These are phyloP conservation scores for Malus sieversii DNA, from an alignment of 306 rosid genomes.

Conservation along the genomic window DNA sequence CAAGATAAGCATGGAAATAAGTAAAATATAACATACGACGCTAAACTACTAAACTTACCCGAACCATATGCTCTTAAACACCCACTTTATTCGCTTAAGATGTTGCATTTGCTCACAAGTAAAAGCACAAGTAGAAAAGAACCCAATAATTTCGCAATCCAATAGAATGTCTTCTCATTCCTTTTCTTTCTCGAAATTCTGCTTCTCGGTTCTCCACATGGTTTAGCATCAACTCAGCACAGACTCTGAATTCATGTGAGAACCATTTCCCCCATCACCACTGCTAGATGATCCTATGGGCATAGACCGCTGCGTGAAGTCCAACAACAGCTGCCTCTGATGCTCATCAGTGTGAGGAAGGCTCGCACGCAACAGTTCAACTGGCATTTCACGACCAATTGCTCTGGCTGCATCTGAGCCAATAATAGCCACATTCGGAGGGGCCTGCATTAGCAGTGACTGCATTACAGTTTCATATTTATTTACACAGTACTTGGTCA, in stretches of 20 bases:
- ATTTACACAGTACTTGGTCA: slow-evolving; percentile 70
- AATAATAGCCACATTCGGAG: slow-evolving; percentile 37
- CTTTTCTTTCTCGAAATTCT: background rate
- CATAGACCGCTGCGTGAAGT: slow-evolving; percentile 84
- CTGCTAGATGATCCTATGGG: slow-evolving; percentile 51
- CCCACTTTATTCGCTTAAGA: slow-evolving; percentile 22
- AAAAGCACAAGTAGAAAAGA: slow-evolving; percentile 1
- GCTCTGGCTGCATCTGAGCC: slow-evolving; percentile 68
- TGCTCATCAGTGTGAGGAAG: slow-evolving; percentile 85
- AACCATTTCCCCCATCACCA: slow-evolving; percentile 40
- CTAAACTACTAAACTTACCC: slow-evolving; percentile 27
- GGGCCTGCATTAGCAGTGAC: slow-evolving; percentile 46
- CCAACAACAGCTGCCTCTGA: slow-evolving; percentile 59
- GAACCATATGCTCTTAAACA: slow-evolving; percentile 27
- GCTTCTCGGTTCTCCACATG: background rate
- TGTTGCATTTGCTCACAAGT: slow-evolving; percentile 10
- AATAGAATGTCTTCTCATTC: background rate
- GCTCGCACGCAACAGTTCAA: slow-evolving; percentile 88
- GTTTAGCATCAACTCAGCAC: slow-evolving; percentile 35
- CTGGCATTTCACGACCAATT: slow-evolving; percentile 84
- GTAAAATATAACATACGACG: slow-evolving; percentile 15
- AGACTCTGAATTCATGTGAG: slow-evolving; percentile 53
- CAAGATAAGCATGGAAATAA: slow-evolving; percentile 26
- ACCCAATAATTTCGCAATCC: background rate
- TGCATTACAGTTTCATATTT: slow-evolving; percentile 74